A percentile compares a stretch with the other conserved stretches of the same genome.
Evolutionary conservation across 192 early-diverging fungal species (phyloP).

Genomic region (Coemansia sp.): DNA sequence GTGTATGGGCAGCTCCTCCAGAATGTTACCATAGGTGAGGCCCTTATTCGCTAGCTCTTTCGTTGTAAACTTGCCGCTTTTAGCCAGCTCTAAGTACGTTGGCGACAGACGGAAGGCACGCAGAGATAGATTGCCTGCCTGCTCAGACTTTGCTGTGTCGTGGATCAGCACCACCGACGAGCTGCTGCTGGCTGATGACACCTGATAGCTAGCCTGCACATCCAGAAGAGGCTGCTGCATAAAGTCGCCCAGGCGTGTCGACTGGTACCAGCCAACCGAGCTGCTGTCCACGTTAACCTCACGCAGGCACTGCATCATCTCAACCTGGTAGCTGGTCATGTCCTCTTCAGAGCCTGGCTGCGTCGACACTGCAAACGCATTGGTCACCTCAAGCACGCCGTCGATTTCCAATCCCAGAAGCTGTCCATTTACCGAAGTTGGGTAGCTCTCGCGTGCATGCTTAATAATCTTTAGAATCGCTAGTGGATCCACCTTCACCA

Average conservation of each 20-base stretch:
- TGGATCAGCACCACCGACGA: slow-evolving; percentile 91
- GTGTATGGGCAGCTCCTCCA: slow-evolving; percentile 86
- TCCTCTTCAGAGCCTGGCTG: slow-evolving; percentile 60
- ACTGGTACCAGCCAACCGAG: slow-evolving; percentile 97
- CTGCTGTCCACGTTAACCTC: slow-evolving; percentile 95
- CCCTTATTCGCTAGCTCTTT: slow-evolving; percentile 73
- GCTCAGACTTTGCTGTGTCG: slow-evolving; percentile 80
- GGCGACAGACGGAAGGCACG: slow-evolving; percentile 86
- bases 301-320: slow-evolving; percentile 91
- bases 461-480: slow-evolving; percentile 97
- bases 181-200: slow-evolving; percentile 62
- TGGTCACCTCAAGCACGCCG: slow-evolving; percentile 89
- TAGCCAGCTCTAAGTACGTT: slow-evolving; percentile 80
- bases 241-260: slow-evolving; percentile 83
- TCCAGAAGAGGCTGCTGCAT: slow-evolving; percentile 90
- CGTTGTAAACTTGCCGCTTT: slow-evolving; percentile 80
- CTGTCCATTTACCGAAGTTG: slow-evolving; percentile 81
- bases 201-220: slow-evolving; percentile 88
- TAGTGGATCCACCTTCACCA: slow-evolving; percentile 74
- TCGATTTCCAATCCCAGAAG: slow-evolving; percentile 91
- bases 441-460: slow-evolving; percentile 85
- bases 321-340: slow-evolving; percentile 82
- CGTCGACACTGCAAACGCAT: slow-evolving; percentile 82
- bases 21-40: slow-evolving; percentile 79
- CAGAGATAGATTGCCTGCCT: slow-evolving; percentile 81